Conservation (phyloP, 352 stramenopile species). For the Globisporangium irregulare region DNA sequence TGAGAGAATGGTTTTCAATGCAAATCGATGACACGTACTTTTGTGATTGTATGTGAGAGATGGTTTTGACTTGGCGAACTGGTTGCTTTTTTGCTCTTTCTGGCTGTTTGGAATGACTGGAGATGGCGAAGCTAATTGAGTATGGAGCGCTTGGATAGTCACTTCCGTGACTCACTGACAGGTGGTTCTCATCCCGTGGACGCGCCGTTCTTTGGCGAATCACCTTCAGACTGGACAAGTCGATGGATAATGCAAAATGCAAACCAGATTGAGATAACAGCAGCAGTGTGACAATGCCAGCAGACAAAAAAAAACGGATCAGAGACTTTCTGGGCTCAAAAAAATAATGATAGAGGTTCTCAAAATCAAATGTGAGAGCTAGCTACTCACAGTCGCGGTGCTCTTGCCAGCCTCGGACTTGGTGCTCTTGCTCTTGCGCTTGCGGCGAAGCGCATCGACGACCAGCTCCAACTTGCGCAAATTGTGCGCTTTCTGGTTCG, state of each 20-base stretch:
- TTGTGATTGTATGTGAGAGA: not conserved
- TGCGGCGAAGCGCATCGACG: slow-evolving; percentile 33
- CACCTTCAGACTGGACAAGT: slow-evolving; percentile 7
- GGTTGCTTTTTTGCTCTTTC: not conserved
- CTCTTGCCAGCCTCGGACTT: slow-evolving; percentile 15
- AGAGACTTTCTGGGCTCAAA: not conserved
- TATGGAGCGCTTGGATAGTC: not conserved
- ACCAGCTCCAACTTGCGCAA: slow-evolving; percentile 44
- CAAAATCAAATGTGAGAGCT: not conserved
- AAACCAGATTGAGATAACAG: not conserved
- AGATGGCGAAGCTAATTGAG: not conserved
- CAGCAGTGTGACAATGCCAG: not conserved
- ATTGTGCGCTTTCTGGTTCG: slow-evolving; percentile 45
- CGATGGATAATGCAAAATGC: not conserved
- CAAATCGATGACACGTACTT: slow-evolving; percentile 1
- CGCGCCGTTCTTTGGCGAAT: slow-evolving; percentile 6
- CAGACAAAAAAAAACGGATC: not conserved
- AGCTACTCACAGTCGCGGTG: slow-evolving; percentile 11
- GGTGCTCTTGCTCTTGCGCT: slow-evolving; percentile 31
- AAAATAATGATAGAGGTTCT: not conserved
- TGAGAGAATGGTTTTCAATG: not conserved
- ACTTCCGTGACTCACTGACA: not conserved
- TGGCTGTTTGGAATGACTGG: not conserved
- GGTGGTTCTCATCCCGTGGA: not conserved
- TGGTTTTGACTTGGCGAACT: not conserved